Evolutionary conservation across 371 early-diverging fungal genomes (phyloP).

Genomic region (Blakeslea trispora): DNA sequence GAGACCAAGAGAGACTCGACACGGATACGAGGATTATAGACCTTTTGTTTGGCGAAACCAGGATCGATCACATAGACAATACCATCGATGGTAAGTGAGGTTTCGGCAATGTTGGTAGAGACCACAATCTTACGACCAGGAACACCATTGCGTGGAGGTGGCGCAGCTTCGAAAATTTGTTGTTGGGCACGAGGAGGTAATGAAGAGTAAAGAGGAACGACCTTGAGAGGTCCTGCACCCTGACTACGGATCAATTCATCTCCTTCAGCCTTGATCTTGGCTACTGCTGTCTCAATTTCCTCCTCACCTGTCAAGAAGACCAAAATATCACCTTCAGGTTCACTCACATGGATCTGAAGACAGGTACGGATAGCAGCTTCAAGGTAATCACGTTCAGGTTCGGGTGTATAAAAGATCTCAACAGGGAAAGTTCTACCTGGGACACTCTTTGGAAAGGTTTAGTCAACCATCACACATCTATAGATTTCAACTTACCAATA

Average conservation of each 20-base stretch:
- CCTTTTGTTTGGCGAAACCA: slow-evolving; percentile 98
- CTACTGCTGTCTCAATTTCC: slow-evolving; percentile 90
- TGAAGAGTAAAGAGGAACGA: slow-evolving; percentile 92
- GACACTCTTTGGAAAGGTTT: slow-evolving; percentile 46
- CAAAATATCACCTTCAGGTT: slow-evolving; percentile 88
- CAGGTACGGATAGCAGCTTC: slow-evolving; percentile 85
- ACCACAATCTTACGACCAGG: slow-evolving; percentile 95
- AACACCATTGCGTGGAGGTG: slow-evolving; percentile 75
- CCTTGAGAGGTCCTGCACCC: slow-evolving; percentile 70
- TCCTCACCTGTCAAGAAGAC: slow-evolving; percentile 94
- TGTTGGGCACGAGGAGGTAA: slow-evolving; percentile 92
- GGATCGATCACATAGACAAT: slow-evolving; percentile 99
- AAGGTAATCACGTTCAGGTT: slow-evolving; percentile 87
- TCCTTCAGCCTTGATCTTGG: slow-evolving; percentile 68
- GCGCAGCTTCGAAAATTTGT: slow-evolving; percentile 88
- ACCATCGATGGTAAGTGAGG: slow-evolving; percentile 98
- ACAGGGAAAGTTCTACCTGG: slow-evolving; percentile 93
- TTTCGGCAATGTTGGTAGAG: slow-evolving; percentile 98
- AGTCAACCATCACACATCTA: too few species aligned
- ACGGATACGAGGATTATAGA: slow-evolving; percentile 93
- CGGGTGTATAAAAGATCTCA: slow-evolving; percentile 87
- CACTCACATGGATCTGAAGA: slow-evolving; percentile 83
- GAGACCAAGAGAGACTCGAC: slow-evolving; percentile 77
- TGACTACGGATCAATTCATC: slow-evolving; percentile 61
- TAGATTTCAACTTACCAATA: slow-evolving; percentile 44